These are phyloP conservation scores for Tritrichomonas foetus DNA, from an alignment of 208 protist species.

Conservation along the genomic window DNA sequence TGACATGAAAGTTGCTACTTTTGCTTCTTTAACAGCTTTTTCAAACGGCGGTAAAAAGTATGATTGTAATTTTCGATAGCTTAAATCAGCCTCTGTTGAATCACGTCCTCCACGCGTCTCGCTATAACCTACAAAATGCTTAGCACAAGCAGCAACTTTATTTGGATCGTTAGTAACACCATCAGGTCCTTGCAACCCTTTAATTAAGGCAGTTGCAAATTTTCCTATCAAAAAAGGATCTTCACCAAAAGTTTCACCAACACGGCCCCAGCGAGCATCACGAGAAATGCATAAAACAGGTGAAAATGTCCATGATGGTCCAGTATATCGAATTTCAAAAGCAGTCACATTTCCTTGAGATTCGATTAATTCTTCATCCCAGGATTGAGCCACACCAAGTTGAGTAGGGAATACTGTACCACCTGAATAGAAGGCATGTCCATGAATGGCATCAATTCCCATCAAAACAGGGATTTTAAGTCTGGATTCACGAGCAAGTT, in stretches of 20 bases:
- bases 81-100: conserved; percentile 50
- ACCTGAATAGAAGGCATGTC: conserved; percentile 44
- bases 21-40: conserved; percentile 40
- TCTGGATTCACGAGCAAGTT: not conserved
- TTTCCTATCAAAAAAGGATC: conserved; percentile 46
- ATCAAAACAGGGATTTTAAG: conserved; percentile 54
- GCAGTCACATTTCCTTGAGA: not conserved
- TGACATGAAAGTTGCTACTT: conserved; percentile 38
- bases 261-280: conserved; percentile 53
- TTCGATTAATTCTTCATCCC: conserved; percentile 45
- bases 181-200: conserved; percentile 47
- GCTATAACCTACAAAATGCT: conserved; percentile 61
- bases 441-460: conserved; percentile 58
- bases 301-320: conserved; percentile 58
- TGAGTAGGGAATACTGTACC: conserved; percentile 60
- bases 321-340: conserved; percentile 55
- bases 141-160: conserved; percentile 46
- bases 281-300: conserved; percentile 55
- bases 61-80: conserved; percentile 45
- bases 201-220: conserved; percentile 40
- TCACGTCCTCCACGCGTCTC: conserved; percentile 52
- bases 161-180: not conserved
- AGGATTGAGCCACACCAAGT: conserved; percentile 53
- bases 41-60: conserved; percentile 56
- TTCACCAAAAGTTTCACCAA: conserved; percentile 63